A percentile compares a stretch with the other conserved stretches of the same genome.
These are phyloP conservation scores for Trichocomaceae sp. DNA, from an alignment of 2,329 filamentous ascomycete species.

Conservation along the genomic window DNA sequence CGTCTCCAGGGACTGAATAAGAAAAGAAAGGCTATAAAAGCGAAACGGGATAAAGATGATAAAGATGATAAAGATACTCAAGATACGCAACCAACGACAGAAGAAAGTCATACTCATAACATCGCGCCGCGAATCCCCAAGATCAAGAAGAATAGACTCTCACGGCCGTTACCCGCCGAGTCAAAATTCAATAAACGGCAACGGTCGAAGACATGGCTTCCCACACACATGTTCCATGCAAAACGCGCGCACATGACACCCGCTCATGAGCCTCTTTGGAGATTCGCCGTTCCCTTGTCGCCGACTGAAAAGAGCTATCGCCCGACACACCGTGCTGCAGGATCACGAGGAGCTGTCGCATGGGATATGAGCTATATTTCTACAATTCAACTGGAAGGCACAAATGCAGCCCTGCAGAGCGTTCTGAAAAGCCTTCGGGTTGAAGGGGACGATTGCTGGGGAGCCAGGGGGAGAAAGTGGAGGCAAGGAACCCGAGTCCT, in stretches of 20 bases:
- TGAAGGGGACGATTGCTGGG: conserved; percentile 54
- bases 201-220: conserved; percentile 83
- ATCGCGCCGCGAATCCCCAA: conserved; percentile 50
- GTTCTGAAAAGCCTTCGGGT: conserved; percentile 62
- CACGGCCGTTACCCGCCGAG: conserved; percentile 55
- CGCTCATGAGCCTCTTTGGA: conserved; percentile 74
- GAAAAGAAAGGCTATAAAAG: conserved; percentile 42
- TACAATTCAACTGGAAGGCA: conserved; percentile 71
- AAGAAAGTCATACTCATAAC: conserved; percentile 24
- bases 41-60: conserved; percentile 28
- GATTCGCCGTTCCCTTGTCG: conserved; percentile 76
- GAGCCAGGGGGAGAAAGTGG: conserved; percentile 63
- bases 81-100: conserved; percentile 19
- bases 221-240: conserved; percentile 88
- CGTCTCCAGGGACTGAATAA: conserved; percentile 57
- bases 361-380: conserved; percentile 97
- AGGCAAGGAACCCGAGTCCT: conserved; percentile 53
- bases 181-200: conserved; percentile 80
- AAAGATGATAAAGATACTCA: conserved; percentile 26
- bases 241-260: conserved; percentile 86
- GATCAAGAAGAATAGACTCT: conserved; percentile 63
- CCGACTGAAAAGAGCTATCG: conserved; percentile 87
- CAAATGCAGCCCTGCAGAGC: conserved; percentile 55
- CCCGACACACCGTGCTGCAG: conserved; percentile 72
- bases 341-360: conserved; percentile 67